Evolutionary conservation across 441 rosid genomes (phyloP).

Genomic region (Melastoma candidum): DNA sequence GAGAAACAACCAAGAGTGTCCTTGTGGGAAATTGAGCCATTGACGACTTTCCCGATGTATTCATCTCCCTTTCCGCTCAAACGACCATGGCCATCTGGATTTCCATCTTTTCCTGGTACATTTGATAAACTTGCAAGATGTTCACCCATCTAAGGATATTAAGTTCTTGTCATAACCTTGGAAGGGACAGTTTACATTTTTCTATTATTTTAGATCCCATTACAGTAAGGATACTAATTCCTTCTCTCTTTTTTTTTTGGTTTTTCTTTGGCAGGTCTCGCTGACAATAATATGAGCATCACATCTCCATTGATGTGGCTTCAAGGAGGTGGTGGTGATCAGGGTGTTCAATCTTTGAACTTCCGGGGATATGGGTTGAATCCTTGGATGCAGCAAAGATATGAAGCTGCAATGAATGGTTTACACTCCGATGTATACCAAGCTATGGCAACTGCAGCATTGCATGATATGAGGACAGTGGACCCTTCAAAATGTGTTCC

Average conservation of each 20-base stretch:
- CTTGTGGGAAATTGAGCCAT: constrained; percentile 96
- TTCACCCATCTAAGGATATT: too few relatives aligned
- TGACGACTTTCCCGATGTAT: constrained; percentile 96
- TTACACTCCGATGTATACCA: constrained; percentile 83
- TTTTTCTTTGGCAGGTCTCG: constrained; percentile 37
- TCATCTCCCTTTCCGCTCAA: constrained; percentile 91
- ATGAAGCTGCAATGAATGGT: constrained; percentile 75
- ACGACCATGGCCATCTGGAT: constrained; percentile 96
- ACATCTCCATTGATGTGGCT: constrained; percentile 86
- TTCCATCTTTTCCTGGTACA: constrained; percentile 70
- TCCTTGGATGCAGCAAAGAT: constrained; percentile 93
- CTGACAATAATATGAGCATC: constrained; percentile 64
- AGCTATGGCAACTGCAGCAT: constrained; percentile 95
- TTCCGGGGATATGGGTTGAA: constrained; percentile 74
- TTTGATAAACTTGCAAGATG: background rate
- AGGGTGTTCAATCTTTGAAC: constrained; percentile 63
- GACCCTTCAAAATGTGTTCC: constrained; percentile 46
- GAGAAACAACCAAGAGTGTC: constrained; percentile 99
- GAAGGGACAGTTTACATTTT: too few relatives aligned
- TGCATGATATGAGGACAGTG: constrained; percentile 78
- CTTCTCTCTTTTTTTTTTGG: too few relatives aligned
- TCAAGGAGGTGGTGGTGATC: constrained; percentile 45
- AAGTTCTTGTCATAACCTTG: too few relatives aligned
- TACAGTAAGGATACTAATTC: too few relatives aligned
- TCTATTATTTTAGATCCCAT: too few relatives aligned